Conservation (phyloP, 371 early-diverging fungal species). For the Mucor plumbeus region DNA sequence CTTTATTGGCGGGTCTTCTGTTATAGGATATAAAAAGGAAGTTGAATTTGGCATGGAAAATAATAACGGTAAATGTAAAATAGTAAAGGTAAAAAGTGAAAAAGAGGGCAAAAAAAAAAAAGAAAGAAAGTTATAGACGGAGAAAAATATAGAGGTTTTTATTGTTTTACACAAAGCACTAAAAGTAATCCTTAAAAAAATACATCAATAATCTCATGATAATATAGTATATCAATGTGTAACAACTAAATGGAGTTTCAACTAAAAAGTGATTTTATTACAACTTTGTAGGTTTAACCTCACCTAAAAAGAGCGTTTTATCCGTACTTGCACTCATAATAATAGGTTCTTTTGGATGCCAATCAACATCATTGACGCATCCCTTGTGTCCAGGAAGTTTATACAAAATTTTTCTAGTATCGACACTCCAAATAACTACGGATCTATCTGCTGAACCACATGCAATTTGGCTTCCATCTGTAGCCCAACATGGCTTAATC, state of each 20-base stretch:
- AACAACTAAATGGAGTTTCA: conserved; percentile 2
- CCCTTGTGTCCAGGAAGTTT: conserved; percentile 98
- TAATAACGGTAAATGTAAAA: not conserved
- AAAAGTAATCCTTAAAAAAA: not conserved
- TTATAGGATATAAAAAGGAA: not conserved
- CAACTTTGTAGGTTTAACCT: conserved; percentile 62
- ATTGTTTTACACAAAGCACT: not conserved
- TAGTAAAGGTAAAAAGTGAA: conserved; percentile 16
- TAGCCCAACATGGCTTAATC: conserved; percentile 87
- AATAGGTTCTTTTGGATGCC: conserved; percentile 91
- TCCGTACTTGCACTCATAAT: conserved; percentile 87
- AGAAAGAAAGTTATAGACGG: conserved; percentile 6
- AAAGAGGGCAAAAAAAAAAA: conserved; percentile 8
- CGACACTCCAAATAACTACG: conserved; percentile 94
- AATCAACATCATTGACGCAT: conserved; percentile 96
- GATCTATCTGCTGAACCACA: conserved; percentile 94
- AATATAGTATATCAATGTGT: not conserved
- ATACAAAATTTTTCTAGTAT: conserved; percentile 84
- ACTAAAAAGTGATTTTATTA: conserved; percentile 13
- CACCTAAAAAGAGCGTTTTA: conserved; percentile 87
- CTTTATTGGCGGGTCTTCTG: conserved; percentile 13
- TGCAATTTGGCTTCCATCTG: conserved; percentile 89
- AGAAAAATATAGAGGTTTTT: not conserved
- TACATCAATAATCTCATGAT: conserved; percentile 4
- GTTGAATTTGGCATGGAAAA: not conserved